Evolutionary conservation across 164 flowering plant species (phyloP).

Genomic region (Kalanchoe fedtschenkoi): DNA sequence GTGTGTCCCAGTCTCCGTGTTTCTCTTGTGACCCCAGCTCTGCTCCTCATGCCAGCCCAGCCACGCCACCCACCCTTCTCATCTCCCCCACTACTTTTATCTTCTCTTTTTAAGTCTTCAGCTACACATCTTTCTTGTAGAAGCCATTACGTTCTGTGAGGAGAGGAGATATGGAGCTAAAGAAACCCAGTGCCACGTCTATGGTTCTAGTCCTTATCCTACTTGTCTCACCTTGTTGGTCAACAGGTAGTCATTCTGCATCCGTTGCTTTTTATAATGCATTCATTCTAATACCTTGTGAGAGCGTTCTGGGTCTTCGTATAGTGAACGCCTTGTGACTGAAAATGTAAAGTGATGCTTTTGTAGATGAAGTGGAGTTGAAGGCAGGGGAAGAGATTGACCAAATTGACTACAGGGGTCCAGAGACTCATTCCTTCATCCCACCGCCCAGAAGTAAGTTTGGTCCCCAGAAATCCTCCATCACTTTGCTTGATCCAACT

Average conservation of each 20-base stretch:
- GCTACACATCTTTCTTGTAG: not conserved
- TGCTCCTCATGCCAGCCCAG: conserved; percentile 1
- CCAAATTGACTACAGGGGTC: conserved; percentile 83
- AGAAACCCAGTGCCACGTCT: not conserved
- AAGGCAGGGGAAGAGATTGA: conserved; percentile 23
- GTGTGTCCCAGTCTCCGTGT: conserved; percentile 1
- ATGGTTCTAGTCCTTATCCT: not conserved
- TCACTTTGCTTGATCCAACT: not conserved
- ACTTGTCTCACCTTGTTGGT: not conserved
- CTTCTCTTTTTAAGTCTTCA: not conserved
- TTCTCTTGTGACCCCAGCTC: not conserved
- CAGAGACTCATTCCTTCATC: conserved; percentile 62
- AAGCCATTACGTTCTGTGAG: not conserved
- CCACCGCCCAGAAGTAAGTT: conserved; percentile 41
- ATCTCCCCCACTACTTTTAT: not conserved
- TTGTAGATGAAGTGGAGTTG: not conserved
- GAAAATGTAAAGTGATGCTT: no score
- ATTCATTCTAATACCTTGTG: no score
- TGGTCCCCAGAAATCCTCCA: conserved; percentile 1
- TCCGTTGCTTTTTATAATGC: no score
- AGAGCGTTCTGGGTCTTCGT: no score
- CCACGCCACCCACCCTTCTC: not conserved
- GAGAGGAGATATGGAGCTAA: not conserved
- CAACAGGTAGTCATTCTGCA: not conserved
- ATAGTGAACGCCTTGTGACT: no score